Evolutionary conservation across 1,284 basidiomycete genomes (phyloP), one percentile per base, ranked within the genome.

Genomic region (Lignosus rhinocerotis): DNA sequence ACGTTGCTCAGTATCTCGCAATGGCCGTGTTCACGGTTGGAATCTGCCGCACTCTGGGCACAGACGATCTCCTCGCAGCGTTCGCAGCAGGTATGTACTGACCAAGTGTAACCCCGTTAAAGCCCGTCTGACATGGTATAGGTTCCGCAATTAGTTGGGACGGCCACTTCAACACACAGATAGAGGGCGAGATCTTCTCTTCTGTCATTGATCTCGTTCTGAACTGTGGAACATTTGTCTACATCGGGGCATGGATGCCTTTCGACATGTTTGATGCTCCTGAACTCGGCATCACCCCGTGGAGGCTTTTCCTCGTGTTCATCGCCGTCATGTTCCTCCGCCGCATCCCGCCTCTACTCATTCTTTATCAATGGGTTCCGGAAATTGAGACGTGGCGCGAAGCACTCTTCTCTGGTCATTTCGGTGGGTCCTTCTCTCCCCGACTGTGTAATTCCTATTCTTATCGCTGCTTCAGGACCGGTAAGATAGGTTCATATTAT

Each of bases 101-200:
- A 39, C 36, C 14, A 5, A 14, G 36, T 6, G 12, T 12, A n/a
- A 39, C 36, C 11, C 36, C 5, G 14, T 39, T 38, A 45, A 56
- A 44, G 50, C n/a, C 4, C 9, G 38, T n/a, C 1, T 8, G 12
- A 19, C 1, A 4, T 9, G 16, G 11, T 3, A 36, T 36, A 90
- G 88, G 88, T 1, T 88, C 82, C 55, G 93, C 95, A 0, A 91
- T 97, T 64, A 94, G 94, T 1, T 98, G 95, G 96, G 94, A 98
- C 68, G 91, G 93, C 36, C 85, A 94, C 70, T 97, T 96, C 76
- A 93, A 93, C 69, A 78, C 80, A 43, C 90, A 94, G 55, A 94
- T 87, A 3, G 92, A 95, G 73, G 85, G 88, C 65, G 89, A 93
- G 59, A 81, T 88, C 41, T 98, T 98, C 71, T 90, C 93, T 21